Evolutionary conservation across 192 early-diverging fungal genomes (phyloP).

Genomic region (Tieghemiomyces parasiticus): DNA sequence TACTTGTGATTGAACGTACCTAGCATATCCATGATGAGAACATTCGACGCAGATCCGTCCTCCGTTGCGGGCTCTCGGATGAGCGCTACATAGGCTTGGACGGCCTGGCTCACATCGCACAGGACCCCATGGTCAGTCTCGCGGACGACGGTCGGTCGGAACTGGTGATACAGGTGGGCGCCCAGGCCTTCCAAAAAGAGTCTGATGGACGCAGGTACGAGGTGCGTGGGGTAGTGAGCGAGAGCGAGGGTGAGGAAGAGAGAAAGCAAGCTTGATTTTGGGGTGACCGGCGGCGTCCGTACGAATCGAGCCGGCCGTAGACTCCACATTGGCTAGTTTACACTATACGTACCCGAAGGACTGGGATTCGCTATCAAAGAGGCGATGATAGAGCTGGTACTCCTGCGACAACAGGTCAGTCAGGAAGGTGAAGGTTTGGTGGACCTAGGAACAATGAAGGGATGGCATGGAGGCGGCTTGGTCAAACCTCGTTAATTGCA

Average conservation of each 20-base stretch:
- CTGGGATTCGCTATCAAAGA: background rate
- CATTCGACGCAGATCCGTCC: background rate
- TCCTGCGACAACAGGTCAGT: background rate
- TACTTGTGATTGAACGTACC: background rate
- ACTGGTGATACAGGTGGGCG: constrained; percentile 4
- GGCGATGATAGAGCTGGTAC: background rate
- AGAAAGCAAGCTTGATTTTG: background rate
- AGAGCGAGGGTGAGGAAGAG: background rate
- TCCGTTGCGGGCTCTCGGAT: background rate
- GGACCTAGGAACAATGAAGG: too few relatives aligned
- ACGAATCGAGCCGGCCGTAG: background rate
- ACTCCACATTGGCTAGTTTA: background rate
- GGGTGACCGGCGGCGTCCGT: background rate
- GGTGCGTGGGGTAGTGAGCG: background rate
- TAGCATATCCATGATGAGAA: background rate
- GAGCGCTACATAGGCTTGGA: background rate
- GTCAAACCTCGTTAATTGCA: too few relatives aligned
- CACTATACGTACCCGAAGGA: background rate
- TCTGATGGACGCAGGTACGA: background rate
- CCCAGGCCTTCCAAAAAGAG: background rate
- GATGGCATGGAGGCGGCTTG: too few relatives aligned
- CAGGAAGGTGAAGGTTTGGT: background rate
- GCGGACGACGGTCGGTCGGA: background rate
- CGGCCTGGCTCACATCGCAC: background rate
- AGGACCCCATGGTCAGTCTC: background rate